A percentile compares a stretch with the other conserved stretches of the same genome.
Conservation (phyloP, 1,284 basidiomycete species). For the Irpex sp. region DNA sequence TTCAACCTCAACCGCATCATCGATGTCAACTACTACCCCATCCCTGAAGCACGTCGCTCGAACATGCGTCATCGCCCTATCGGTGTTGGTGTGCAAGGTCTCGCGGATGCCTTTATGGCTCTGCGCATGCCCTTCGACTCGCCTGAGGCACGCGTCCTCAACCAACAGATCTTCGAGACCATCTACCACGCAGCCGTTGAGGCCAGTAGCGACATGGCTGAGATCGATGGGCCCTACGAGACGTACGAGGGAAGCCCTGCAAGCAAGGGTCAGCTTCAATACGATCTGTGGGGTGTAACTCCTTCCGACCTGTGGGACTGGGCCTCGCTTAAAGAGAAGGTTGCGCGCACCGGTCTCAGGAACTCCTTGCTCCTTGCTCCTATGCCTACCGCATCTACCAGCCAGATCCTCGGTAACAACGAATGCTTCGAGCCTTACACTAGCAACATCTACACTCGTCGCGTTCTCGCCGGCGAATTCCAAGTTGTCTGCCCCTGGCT, state of each 20-base stretch:
- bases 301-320: constrained; percentile 97
- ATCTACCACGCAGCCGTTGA: constrained; percentile 97
- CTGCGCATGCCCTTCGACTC: constrained; percentile 96
- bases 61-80: constrained; percentile 99
- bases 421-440: constrained; percentile 99
- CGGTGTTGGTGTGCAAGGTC: constrained; percentile 96
- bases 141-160: constrained; percentile 80
- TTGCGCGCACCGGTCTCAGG: constrained; percentile 81
- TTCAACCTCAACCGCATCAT: constrained; percentile 95
- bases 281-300: constrained; percentile 91
- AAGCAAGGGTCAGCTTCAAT: constrained; percentile 86
- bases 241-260: constrained; percentile 92
- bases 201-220: constrained; percentile 87
- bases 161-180: constrained; percentile 97
- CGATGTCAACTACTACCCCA: constrained; percentile 92
- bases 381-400: constrained; percentile 99
- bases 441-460: constrained; percentile 97
- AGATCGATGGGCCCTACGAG: constrained; percentile 80
- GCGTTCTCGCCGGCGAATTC: constrained; percentile 99
- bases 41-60: constrained; percentile 84
- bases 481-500: constrained; percentile 99
- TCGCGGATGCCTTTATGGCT: constrained; percentile 98
- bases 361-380: constrained; percentile 96
- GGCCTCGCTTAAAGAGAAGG: constrained; percentile 82
- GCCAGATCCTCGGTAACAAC: constrained; percentile 98